Conservation (phyloP, 2,329 filamentous ascomycete genomes). For the Stagonosporopsis rhizophila region DNA sequence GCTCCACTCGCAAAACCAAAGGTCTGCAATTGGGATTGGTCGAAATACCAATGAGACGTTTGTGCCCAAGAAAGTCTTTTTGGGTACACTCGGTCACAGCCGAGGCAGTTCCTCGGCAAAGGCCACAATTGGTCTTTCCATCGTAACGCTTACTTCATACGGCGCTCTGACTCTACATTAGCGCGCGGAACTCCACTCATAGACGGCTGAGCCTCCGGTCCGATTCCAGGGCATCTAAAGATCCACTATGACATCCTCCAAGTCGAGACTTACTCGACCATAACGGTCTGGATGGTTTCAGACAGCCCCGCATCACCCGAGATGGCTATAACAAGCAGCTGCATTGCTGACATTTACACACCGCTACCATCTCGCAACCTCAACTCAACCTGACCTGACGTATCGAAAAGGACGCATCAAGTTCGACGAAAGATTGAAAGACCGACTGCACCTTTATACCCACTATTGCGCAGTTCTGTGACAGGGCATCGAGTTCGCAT, state of each 20-base stretch:
- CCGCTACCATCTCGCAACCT: not conserved
- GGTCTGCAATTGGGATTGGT: not conserved
- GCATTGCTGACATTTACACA: not conserved
- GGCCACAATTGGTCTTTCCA: not conserved
- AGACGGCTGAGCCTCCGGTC: not conserved
- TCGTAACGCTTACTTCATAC: constrained; percentile 7
- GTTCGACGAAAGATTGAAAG: not conserved
- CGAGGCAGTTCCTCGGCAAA: not conserved
- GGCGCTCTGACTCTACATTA: constrained; percentile 1
- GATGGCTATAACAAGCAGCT: constrained; percentile 1
- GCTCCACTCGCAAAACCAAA: not conserved
- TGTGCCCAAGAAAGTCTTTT: not conserved
- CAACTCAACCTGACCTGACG: not conserved
- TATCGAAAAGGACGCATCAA: not conserved
- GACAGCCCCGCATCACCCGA: constrained; percentile 2
- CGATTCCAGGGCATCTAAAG: constrained; percentile 1
- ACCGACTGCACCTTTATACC: not conserved
- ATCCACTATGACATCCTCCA: constrained; percentile 9
- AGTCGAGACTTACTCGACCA: not conserved
- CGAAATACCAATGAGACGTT: not conserved
- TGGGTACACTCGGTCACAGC: not conserved
- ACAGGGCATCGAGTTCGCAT: not conserved
- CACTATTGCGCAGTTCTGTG: not conserved
- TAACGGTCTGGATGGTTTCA: not conserved
- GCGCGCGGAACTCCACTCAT: not conserved